Evolutionary conservation across 192 early-diverging fungal species (phyloP), one percentile per base, ranked within the genome.

Genomic region (Coemansia interrupta): DNA sequence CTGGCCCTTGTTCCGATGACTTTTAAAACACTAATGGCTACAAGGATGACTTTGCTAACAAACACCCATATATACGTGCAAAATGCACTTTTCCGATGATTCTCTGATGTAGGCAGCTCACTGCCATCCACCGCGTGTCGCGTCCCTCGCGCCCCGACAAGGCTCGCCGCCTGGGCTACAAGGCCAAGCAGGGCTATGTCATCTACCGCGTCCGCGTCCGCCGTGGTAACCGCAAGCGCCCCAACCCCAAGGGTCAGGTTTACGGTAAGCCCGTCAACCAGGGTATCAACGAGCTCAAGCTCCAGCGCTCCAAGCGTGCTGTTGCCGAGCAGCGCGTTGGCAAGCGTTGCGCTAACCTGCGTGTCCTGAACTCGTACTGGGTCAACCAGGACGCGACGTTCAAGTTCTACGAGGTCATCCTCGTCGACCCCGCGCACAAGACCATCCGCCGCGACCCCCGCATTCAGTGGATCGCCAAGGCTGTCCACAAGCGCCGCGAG

Each of bases 351-450:
- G 85, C 83, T 61, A 97, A 97, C 88, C 84, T 99, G 79, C 92
- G 96, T 64, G 95, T 99, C 56, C 84, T 99, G 60, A 99, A 96
- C 92, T 95, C 93, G 55, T 99, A 99, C 91, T 99, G 96, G 96
- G 89, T 99, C 60, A 99, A 99, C 89, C 87, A 94, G 87, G 96
- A 97, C 83, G 83, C 96, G 54, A 94, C 93, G 75, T 99, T 91
- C 92, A 99, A 99, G 88, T 99, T 89, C 88, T 97, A 82, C 83
- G 96, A 99, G 83, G 92, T 99, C 73, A 97, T 99, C 80, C 87
- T 93, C 57, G 95, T 97, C 63, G 96, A 99, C 82, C 94, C 94
- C 62, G 72, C 80, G 61, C 96, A 99, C 92, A 94, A 94, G 87
- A 92, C 90, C 64, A 97, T 99, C 85, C 92, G 96, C 66, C 91